Evolutionary conservation across 495 filamentous ascomycete species (phyloP).

Genomic region (Xanthoparmelia taractica): DNA sequence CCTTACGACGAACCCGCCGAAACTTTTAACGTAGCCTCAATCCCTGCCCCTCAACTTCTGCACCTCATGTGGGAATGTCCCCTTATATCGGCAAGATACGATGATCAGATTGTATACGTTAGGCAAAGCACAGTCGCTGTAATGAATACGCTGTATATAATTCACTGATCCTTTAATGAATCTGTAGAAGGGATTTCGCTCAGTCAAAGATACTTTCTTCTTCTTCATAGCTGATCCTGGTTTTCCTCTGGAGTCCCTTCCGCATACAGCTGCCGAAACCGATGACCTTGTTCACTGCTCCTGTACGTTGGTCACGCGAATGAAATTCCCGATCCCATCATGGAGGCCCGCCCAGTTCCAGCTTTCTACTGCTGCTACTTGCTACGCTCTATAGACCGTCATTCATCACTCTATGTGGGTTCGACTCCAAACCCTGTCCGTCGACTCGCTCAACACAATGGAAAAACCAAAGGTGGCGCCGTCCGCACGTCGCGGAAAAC

Average conservation of each 20-base stretch:
- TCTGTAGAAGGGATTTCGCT: neutral
- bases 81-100: neutral
- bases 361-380: conserved; percentile 79
- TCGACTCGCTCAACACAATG: conserved; percentile 86
- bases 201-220: neutral
- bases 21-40: neutral
- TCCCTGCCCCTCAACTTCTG: neutral
- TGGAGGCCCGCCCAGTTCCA: conserved; percentile 49
- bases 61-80: neutral
- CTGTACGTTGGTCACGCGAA: neutral
- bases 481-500: conserved; percentile 54
- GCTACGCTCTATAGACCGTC: conserved; percentile 67
- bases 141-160: neutral
- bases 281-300: neutral
- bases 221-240: neutral
- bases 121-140: no score
- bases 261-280: neutral
- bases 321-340: conserved; percentile 13
- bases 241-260: neutral
- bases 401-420: conserved; percentile 69
- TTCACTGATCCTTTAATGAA: neutral
- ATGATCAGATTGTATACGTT: no score
- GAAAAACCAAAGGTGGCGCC: conserved; percentile 68
- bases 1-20: neutral
- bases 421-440: conserved; percentile 80